Conservation (phyloP, 2,329 filamentous ascomycete genomes). For the Aspergillus sp. region DNA sequence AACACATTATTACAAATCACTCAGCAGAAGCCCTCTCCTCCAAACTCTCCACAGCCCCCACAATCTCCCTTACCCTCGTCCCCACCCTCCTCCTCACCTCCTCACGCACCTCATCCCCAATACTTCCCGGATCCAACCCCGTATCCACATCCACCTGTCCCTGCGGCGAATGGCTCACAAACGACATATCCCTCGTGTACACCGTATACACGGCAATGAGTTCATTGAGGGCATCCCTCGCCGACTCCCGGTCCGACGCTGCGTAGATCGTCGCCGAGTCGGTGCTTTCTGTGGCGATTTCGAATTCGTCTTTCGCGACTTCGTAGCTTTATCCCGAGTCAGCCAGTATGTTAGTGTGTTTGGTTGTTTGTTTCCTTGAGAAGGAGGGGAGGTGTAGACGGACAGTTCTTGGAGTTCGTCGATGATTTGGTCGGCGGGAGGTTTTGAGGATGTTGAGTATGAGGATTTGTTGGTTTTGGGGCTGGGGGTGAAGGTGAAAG, state of each 20-base stretch:
- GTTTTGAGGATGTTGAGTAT: conserved; percentile 23
- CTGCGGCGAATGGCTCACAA: background rate
- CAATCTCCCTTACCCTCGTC: conserved; percentile 50
- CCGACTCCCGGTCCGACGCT: conserved; percentile 48
- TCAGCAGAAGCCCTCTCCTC: conserved; percentile 42
- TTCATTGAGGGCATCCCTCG: conserved; percentile 49
- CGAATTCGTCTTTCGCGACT: conserved; percentile 51
- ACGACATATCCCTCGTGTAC: conserved; percentile 29
- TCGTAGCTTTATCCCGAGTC: conserved; percentile 37
- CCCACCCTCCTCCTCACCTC: conserved; percentile 49
- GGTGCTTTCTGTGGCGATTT: conserved; percentile 53
- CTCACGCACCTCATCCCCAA: conserved; percentile 36
- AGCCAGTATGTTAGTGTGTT: too few species aligned
- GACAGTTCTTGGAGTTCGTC: conserved; percentile 43
- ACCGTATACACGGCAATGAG: conserved; percentile 37
- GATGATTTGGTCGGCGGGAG: conserved; percentile 36
- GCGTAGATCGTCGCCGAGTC: conserved; percentile 49
- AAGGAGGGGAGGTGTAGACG: conserved; percentile 13
- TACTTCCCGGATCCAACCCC: conserved; percentile 33
- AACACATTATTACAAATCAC: background rate
- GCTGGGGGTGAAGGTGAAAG: background rate
- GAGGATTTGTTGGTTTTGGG: background rate
- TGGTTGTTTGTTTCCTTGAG: too few species aligned
- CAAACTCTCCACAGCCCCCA: conserved; percentile 46
- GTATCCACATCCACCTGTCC: conserved; percentile 32